phyloP scores from a whole-genome alignment of 208 protist genomes.

The Crithidia sp. region DNA sequence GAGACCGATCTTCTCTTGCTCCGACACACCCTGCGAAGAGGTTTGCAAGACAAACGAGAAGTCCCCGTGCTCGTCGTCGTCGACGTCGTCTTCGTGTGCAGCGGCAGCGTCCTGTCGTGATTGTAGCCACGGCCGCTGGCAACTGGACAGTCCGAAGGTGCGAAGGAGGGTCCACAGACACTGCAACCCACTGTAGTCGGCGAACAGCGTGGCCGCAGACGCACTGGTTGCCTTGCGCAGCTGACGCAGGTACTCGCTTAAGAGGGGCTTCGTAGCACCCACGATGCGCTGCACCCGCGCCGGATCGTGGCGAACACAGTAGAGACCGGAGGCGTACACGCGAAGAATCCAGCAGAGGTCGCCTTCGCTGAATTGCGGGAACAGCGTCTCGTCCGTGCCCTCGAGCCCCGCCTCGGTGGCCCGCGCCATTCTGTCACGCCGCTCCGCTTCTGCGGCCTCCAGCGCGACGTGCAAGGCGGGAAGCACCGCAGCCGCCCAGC shows the following conservation, averaged over 20 bases:
- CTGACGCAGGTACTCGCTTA: slow-evolving; percentile 17
- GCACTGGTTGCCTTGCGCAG: neutral
- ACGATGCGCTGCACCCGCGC: neutral
- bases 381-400: slow-evolving; percentile 2
- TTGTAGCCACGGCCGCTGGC: no score
- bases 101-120: neutral
- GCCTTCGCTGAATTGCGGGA: neutral
- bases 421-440: neutral
- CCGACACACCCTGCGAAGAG: no score
- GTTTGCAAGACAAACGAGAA: no score
- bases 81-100: neutral
- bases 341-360: slow-evolving; percentile 1
- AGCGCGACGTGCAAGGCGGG: slow-evolving; percentile 2
- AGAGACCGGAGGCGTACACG: neutral
- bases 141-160: no score
- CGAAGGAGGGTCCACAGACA: neutral
- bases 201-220: neutral
- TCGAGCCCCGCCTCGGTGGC: neutral
- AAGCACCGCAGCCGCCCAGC: slow-evolving; percentile 12
- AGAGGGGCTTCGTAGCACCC: slow-evolving; percentile 3
- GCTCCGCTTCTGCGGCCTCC: slow-evolving; percentile 6
- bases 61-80: neutral
- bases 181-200: neutral
- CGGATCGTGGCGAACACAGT: neutral
- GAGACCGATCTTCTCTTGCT: no score